Percentiles rank a stretch among this genome's conserved stretches.
Conservation (phyloP, 371 early-diverging fungal species). For the Blakeslea trispora region DNA sequence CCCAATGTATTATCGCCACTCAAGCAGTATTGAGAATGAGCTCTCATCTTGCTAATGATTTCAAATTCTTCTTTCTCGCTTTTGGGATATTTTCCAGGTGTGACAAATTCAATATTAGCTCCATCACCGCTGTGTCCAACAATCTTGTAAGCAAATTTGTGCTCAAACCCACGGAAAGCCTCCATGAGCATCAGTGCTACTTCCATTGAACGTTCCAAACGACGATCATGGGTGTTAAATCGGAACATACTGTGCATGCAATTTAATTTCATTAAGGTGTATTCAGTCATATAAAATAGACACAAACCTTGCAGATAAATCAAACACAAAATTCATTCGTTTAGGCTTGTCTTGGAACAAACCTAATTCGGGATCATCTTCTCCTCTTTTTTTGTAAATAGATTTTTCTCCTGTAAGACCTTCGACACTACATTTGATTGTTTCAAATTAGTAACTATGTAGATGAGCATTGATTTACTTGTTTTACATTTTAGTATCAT, state of each 20-base stretch:
- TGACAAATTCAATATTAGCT: conserved; percentile 74
- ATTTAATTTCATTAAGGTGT: no score
- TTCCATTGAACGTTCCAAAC: conserved; percentile 72
- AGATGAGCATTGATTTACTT: no score
- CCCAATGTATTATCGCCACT: conserved; percentile 79
- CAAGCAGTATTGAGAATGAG: conserved; percentile 71
- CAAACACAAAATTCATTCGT: conserved; percentile 79
- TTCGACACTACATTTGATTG: conserved; percentile 49
- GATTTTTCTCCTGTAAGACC: conserved; percentile 79
- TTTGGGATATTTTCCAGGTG: conserved; percentile 68
- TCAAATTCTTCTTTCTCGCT: conserved; percentile 80
- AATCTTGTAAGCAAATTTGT: conserved; percentile 80
- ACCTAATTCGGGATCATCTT: conserved; percentile 72
- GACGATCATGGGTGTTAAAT: conserved; percentile 72
- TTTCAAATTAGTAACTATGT: not conserved
- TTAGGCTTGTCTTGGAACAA: conserved; percentile 77
- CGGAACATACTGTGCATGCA: conserved; percentile 81
- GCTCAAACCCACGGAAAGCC: conserved; percentile 79
- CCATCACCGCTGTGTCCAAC: conserved; percentile 83
- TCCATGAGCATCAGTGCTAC: conserved; percentile 85
- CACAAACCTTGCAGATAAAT: conserved; percentile 71
- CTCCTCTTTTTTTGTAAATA: conserved; percentile 81
- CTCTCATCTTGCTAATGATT: conserved; percentile 62
- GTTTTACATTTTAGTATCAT: conserved; percentile 80
- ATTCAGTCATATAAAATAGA: no score